Evolutionary conservation across 108 stramenopile species (phyloP).

Genomic region (Skeletonema menzelii): DNA sequence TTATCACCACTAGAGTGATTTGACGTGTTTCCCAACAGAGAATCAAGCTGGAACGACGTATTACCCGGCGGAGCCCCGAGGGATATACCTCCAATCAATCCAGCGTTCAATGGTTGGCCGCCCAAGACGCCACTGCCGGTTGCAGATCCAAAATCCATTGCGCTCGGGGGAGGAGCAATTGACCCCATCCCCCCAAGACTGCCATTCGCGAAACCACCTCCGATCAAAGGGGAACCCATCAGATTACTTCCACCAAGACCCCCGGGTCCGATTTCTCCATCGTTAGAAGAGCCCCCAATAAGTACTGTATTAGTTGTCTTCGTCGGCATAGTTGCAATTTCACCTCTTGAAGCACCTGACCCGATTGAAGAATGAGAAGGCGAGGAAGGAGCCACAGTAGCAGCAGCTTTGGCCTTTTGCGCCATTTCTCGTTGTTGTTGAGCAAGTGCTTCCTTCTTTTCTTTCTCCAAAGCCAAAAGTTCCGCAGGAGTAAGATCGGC

Average conservation of each 20-base stretch:
- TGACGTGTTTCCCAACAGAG: conserved; percentile 11
- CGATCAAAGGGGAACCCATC: conserved; percentile 40
- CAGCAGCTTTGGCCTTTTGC: conserved; percentile 7
- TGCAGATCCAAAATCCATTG: conserved; percentile 45
- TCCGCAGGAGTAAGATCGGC: conserved; percentile 51
- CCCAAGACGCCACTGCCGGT: conserved; percentile 39
- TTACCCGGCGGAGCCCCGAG: conserved; percentile 25
- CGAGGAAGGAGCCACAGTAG: conserved; percentile 6
- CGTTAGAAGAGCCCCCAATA: conserved; percentile 15
- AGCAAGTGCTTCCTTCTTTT: conserved; percentile 26
- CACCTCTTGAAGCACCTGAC: conserved; percentile 21
- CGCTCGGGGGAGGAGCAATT: conserved; percentile 19
- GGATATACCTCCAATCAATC: conserved; percentile 43
- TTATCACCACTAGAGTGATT: conserved; percentile 30
- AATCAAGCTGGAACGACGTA: conserved; percentile 25
- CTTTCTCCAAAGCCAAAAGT: conserved; percentile 36
- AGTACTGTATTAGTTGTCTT: conserved; percentile 4
- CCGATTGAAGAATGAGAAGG: conserved; percentile 36
- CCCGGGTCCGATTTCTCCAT: conserved; percentile 8
- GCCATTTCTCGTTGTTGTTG: conserved; percentile 36
- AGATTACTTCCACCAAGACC: conserved; percentile 13
- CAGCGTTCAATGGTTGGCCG: conserved; percentile 40
- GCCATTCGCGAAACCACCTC: conserved; percentile 12
- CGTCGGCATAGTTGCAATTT: conserved; percentile 9
- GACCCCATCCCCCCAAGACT: conserved; percentile 45